phyloP scores from a whole-genome alignment of 805 yeast species.

The Lipomyces kockii region DNA sequence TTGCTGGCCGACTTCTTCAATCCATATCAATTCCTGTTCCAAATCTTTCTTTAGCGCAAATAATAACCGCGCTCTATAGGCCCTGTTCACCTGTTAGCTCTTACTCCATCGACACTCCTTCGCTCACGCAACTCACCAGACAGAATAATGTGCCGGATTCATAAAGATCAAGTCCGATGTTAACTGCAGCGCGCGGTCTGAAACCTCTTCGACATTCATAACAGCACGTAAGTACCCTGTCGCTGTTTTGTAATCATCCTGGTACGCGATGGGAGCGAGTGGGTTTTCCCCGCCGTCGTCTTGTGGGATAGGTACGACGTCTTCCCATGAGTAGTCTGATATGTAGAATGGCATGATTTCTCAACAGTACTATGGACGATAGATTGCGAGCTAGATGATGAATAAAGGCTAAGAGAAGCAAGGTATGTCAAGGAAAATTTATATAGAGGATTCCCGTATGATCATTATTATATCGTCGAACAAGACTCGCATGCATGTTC shows the following conservation, averaged over 20 bases:
- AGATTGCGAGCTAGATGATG: not conserved
- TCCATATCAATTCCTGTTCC: constrained; percentile 72
- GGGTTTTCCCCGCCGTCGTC: constrained; percentile 42
- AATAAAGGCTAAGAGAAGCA: not conserved
- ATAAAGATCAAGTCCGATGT: constrained; percentile 65
- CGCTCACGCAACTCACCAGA: constrained; percentile 58
- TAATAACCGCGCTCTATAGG: constrained; percentile 45
- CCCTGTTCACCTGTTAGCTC: constrained; percentile 18
- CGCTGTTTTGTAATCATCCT: constrained; percentile 66
- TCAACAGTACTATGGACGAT: not conserved
- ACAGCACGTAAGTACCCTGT: constrained; percentile 68
- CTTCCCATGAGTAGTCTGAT: constrained; percentile 42
- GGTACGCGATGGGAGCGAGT: constrained; percentile 56
- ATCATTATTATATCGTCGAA: no score
- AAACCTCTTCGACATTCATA: constrained; percentile 61
- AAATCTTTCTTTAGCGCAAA: constrained; percentile 45
- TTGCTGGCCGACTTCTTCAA: constrained; percentile 71
- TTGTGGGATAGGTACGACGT: constrained; percentile 43
- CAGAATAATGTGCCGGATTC: constrained; percentile 90
- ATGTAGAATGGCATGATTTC: constrained; percentile 17
- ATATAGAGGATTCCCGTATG: not conserved
- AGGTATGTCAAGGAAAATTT: not conserved
- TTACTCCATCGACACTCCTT: not conserved
- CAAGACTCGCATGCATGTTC: not conserved
- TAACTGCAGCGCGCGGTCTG: constrained; percentile 71